These are phyloP conservation scores for Glycine tomentella DNA, from an alignment of 306 rosid species.

Conservation along the genomic window DNA sequence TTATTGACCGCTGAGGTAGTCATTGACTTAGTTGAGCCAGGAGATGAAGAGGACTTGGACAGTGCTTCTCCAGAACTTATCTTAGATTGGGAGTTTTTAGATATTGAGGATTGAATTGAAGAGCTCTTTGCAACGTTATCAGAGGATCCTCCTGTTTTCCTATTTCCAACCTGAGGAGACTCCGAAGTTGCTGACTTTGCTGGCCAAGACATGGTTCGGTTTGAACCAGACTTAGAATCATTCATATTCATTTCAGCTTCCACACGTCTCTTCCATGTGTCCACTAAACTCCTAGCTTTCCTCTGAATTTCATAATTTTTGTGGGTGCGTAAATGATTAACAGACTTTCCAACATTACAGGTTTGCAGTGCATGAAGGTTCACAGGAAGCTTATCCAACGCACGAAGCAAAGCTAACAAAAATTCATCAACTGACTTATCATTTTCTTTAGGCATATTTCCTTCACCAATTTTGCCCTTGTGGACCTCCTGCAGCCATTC, in stretches of 20 bases:
- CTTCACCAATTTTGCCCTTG: constrained; percentile 79
- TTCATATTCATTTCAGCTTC: constrained; percentile 86
- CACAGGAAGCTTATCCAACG: constrained; percentile 92
- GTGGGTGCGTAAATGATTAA: constrained; percentile 77
- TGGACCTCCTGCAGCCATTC: constrained; percentile 97
- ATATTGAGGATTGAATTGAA: constrained; percentile 50
- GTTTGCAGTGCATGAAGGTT: constrained; percentile 81
- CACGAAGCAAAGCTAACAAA: constrained; percentile 80
- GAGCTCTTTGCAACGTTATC: constrained; percentile 72
- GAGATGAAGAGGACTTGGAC: constrained; percentile 67
- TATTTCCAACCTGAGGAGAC: constrained; percentile 70
- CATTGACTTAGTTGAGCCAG: constrained; percentile 62
- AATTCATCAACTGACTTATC: constrained; percentile 87
- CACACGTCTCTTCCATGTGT: constrained; percentile 94
- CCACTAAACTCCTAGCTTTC: constrained; percentile 86
- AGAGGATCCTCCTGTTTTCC: constrained; percentile 60
- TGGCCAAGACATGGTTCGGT: constrained; percentile 71
- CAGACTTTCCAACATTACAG: constrained; percentile 92
- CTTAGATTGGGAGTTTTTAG: constrained; percentile 69
- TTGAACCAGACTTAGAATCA: constrained; percentile 69
- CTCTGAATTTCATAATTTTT: constrained; percentile 88
- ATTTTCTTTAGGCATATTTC: constrained; percentile 58
- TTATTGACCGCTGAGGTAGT: constrained; percentile 53
- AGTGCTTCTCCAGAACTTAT: constrained; percentile 60
- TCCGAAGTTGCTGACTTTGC: constrained; percentile 61